Base-by-base conservation (phyloP, 306 rosid species). In the Quercus berberidifolia region DNA sequence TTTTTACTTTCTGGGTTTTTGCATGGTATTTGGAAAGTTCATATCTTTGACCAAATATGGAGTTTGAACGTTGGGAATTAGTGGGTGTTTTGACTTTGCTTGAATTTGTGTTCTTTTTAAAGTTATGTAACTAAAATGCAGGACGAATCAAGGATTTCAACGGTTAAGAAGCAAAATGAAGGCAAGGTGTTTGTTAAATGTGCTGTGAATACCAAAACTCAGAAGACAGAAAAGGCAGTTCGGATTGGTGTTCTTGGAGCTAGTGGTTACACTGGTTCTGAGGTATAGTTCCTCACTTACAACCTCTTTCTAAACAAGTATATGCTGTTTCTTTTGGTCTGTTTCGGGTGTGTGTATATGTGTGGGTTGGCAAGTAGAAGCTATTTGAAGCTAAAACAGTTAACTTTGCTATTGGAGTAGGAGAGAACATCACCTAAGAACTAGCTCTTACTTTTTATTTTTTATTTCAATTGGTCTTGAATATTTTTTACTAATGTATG, bases 231-330 rank as follows among this genome's bases (percentile, higher is more conserved):
- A 26, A 90, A 88, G 67, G 77, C 85, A 33, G 88, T 91, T 84
- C 89, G 96, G 31, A 86, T 94, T 85, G 99, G 95, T 74, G 93
- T 94, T 87, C 97, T 94, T 85, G 97, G 99, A 79, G 99, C 99
- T 46, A 92, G 99, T 91, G 99, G 99, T 77, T 94, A 94, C 87
- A 94, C 99, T 67, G 97, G 97, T 81, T 86, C 97, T 76, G 99
- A 94, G 97, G 99, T 94, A 83, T 80, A 58, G 23, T 85, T 17
- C 69, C 5, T 65, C 57, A n/a, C 70, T 35, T 51, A 21, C 28
- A 17, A 43, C n/a, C 26, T 12, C 46, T 52, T 58, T 57, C 51
- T 21, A 17, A 10, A 19, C 28, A 67, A 18, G 7, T 19, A 33
- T 64, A 28, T 30, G 72, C 72, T 35, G 52, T 23, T 9, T 33